Evolutionary conservation across 2,329 filamentous ascomycete genomes (phyloP).

Genomic region (Paecilomyces sp.): DNA sequence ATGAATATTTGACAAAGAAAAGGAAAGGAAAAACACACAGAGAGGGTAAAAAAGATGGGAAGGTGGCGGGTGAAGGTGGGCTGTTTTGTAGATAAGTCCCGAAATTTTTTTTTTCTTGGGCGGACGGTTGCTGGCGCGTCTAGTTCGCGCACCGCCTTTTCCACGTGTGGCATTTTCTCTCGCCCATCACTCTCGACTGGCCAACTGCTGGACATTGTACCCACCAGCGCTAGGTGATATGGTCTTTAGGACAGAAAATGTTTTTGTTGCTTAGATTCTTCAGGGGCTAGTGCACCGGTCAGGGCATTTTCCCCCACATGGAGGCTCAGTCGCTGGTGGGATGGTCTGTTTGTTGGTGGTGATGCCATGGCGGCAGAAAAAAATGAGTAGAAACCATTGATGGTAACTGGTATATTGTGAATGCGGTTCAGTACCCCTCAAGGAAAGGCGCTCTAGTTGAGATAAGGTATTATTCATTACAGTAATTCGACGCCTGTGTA

Average conservation of each 20-base stretch:
- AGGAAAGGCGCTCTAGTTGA: background rate
- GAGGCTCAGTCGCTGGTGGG: background rate
- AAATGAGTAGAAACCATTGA: no score
- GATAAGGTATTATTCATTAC: background rate
- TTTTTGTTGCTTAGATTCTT: background rate
- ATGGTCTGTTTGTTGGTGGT: background rate
- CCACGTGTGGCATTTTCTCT: background rate
- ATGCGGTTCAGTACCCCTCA: no score
- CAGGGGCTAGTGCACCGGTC: background rate
- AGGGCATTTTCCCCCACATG: background rate
- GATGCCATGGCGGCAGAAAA: background rate
- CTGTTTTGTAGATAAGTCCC: slow-evolving; percentile 1
- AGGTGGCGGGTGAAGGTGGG: slow-evolving; percentile 2
- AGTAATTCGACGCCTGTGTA: background rate
- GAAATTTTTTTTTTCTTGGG: slow-evolving; percentile 3
- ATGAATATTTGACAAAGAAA: background rate
- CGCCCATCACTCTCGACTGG: background rate
- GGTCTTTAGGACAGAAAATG: background rate
- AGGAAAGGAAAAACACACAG: background rate
- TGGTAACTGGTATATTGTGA: no score
- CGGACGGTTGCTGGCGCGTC: slow-evolving; percentile 1
- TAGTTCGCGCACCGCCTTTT: slow-evolving; percentile 1
- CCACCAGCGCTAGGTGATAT: slow-evolving; percentile 1
- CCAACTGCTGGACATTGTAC: background rate
- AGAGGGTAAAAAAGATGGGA: slow-evolving; percentile 1